Evolutionary conservation across 2,329 filamentous ascomycete species (phyloP).

Genomic region (Dothideomycetes sp.): DNA sequence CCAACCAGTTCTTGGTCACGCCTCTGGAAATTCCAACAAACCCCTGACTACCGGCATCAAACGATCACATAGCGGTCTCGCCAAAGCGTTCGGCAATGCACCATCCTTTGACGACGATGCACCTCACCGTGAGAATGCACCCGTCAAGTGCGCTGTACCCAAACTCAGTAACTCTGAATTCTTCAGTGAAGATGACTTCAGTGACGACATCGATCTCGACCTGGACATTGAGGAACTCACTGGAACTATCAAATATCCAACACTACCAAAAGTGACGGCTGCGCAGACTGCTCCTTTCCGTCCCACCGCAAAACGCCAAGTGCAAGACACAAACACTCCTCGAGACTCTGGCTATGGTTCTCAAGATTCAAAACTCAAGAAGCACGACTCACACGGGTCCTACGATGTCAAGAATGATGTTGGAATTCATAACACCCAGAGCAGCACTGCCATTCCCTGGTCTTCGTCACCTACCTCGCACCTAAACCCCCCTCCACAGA

Average conservation of each 20-base stretch:
- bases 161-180: constrained; percentile 36
- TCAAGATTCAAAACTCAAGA: constrained; percentile 7
- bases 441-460: constrained; percentile 59
- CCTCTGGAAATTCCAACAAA: constrained; percentile 21
- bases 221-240: constrained; percentile 47
- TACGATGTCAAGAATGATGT: constrained; percentile 25
- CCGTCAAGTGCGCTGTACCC: constrained; percentile 20
- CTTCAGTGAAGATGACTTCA: constrained; percentile 76
- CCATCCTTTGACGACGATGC: constrained; percentile 29
- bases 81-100: constrained; percentile 33
- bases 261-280: constrained; percentile 27
- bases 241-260: constrained; percentile 33
- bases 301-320: constrained; percentile 22
- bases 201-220: constrained; percentile 67
- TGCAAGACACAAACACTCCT: constrained; percentile 4
- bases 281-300: constrained; percentile 18
- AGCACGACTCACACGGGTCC: no score
- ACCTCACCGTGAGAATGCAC: constrained; percentile 25
- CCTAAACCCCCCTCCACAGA: constrained; percentile 25
- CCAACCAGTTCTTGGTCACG: constrained; percentile 28
- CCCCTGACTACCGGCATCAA: constrained; percentile 29
- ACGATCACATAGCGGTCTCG: constrained; percentile 37
- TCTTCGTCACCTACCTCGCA: constrained; percentile 43
- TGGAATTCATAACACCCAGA: no score
- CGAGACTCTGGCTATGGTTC: constrained; percentile 22